Percentiles rank a stretch among this genome's conserved stretches.
These are phyloP conservation scores for Rhodotorula graminis DNA, from an alignment of 768 basidiomycete species.

Conservation along the genomic window DNA sequence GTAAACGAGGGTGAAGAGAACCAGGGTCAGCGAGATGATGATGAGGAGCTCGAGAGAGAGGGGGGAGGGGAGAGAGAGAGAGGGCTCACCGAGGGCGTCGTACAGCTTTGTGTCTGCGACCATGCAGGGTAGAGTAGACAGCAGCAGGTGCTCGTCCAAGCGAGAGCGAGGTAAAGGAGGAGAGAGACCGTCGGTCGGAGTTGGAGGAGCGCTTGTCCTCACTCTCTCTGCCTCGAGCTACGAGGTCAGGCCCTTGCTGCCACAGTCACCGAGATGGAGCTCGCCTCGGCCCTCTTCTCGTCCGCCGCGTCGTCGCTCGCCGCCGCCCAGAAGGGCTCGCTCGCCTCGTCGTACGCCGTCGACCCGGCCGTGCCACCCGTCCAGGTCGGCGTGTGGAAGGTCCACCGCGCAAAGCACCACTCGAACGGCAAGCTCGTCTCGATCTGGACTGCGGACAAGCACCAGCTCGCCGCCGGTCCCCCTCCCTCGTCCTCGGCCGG, in stretches of 20 bases:
- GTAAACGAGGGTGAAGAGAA: neutral
- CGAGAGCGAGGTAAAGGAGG: no score
- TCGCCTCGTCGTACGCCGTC: constrained; percentile 21
- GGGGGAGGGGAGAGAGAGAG: neutral
- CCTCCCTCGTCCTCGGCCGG: neutral
- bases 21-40: neutral
- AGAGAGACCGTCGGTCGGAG: no score
- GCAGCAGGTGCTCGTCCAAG: no score
- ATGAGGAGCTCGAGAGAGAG: neutral
- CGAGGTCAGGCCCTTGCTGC: no score
- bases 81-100: constrained; percentile 62
- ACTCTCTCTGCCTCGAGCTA: no score
- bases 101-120: constrained; percentile 57
- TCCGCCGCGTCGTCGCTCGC: constrained; percentile 20
- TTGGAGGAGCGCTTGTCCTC: no score
- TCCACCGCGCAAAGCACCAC: constrained; percentile 80
- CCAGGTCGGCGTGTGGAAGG: constrained; percentile 70
- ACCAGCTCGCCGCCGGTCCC: constrained; percentile 63
- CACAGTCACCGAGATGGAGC: constrained; percentile 10
- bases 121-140: constrained; percentile 34
- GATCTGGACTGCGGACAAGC: constrained; percentile 89
- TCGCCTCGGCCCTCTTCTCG: constrained; percentile 16
- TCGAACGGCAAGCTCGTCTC: constrained; percentile 83
- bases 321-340: neutral
- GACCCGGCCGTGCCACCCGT: neutral